Evolutionary conservation across 1,284 basidiomycete species (phyloP), one percentile per base, ranked within the genome.

Genomic region (Tilletia horrida): DNA sequence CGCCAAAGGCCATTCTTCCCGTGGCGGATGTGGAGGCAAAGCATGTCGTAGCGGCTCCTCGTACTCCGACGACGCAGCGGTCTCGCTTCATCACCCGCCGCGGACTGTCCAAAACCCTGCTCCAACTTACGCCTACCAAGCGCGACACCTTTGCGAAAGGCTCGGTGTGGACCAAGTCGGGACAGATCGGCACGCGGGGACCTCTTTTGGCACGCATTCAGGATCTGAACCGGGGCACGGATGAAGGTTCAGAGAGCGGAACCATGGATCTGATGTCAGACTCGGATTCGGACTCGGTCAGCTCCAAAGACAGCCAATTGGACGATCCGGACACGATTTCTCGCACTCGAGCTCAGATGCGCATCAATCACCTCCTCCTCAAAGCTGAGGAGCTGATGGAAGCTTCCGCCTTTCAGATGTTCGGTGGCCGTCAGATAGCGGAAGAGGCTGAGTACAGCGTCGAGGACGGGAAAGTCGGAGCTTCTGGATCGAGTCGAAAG

Each of bases 191-290:
- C 35, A 11, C 35, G 4, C 35, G 35, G 35, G 35, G 4, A 4
- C 35, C 6, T 11, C 11, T 40, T 6, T 11, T 40, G 35, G 35
- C 35, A 40, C 35, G 35, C 4, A 40, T 40, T 11, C 35, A 40
- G 35, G 44, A 61, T 14, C 47, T n/a, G 27, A 35, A 23, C 27
- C 35, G 52, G 14, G 44, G 31, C 11, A 64, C 66, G 9, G 67
- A 69, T 16, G 44, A 59, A 4, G 48, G 52, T 25, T 65, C 63
- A 13, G 67, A 69, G 11, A 29, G 23, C 25, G 66, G 64, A n/a
- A 62, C 63, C 9, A 14, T 45, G 23, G 63, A 65, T 16, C n/a
- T 21, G 3, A 25, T 25, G 21, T 52, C 50, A 25, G 50, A 52
- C 50, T 52, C 50, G 16, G 21, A 52, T 52, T 52, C 50, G 21